A percentile compares a stretch with the other conserved stretches of the same genome.
Evolutionary conservation across 1,284 basidiomycete species (phyloP).

Genomic region (Puccinia hordei): DNA sequence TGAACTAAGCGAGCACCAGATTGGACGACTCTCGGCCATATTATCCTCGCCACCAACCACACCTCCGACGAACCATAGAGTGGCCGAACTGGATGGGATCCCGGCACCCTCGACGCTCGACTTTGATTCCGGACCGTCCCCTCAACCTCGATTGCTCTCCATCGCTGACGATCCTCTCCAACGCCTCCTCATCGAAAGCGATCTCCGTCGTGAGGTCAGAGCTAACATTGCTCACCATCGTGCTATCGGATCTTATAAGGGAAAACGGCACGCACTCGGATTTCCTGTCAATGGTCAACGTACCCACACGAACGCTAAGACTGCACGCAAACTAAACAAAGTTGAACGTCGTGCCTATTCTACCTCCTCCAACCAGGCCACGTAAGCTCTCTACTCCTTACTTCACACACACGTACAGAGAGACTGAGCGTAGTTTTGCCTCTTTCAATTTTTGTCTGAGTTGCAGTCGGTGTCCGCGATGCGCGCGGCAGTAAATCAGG

Average conservation of each 20-base stretch:
- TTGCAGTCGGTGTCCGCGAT: too few relatives aligned
- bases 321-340: slow-evolving; percentile 80
- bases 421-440: too few relatives aligned
- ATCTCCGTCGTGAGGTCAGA: slow-evolving; percentile 73
- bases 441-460: too few relatives aligned
- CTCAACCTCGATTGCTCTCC: slow-evolving; percentile 48
- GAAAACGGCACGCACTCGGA: slow-evolving; percentile 81
- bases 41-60: slow-evolving; percentile 78
- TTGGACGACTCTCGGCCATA: slow-evolving; percentile 81
- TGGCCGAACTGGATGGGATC: slow-evolving; percentile 53
- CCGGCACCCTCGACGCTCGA: slow-evolving; percentile 53
- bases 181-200: slow-evolving; percentile 76
- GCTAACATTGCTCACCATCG: slow-evolving; percentile 88
- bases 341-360: slow-evolving; percentile 66
- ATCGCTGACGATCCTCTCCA: slow-evolving; percentile 66
- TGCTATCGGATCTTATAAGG: slow-evolving; percentile 84
- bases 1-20: slow-evolving; percentile 74
- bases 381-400: background rate
- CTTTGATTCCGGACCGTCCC: slow-evolving; percentile 46
- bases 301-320: slow-evolving; percentile 80
- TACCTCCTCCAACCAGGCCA: slow-evolving; percentile 67
- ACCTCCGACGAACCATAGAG: slow-evolving; percentile 61
- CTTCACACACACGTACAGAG: background rate
- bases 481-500: too few relatives aligned
- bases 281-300: slow-evolving; percentile 86